These are phyloP conservation scores for Kodamaea hsintzibuensis DNA, from an alignment of 805 yeast genomes.

Conservation along the genomic window DNA sequence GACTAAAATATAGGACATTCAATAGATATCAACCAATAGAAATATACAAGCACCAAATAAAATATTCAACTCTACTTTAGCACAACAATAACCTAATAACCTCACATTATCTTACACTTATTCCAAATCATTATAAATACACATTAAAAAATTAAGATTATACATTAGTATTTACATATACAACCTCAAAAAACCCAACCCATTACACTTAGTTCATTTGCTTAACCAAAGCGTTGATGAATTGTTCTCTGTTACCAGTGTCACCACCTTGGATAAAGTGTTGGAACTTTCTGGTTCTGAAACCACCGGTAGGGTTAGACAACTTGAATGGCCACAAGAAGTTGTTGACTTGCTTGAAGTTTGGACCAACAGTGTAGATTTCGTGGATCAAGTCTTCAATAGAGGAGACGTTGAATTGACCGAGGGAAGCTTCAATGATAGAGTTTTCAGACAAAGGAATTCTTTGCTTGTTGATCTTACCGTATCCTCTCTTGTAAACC, in stretches of 20 bases:
- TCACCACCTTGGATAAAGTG: constrained; percentile 98
- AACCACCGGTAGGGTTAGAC: constrained; percentile 96
- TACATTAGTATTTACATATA: constrained; percentile 9
- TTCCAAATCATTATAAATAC: constrained; percentile 6
- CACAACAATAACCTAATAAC: too few relatives aligned
- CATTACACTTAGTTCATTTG: constrained; percentile 71
- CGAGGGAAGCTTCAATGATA: constrained; percentile 83
- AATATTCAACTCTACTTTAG: background rate
- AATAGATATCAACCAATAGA: too few relatives aligned
- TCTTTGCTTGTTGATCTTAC: constrained; percentile 96
- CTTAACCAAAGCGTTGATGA: constrained; percentile 91
- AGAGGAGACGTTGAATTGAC: constrained; percentile 90
- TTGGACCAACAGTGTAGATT: constrained; percentile 94
- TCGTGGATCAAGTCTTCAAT: constrained; percentile 95
- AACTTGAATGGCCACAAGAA: constrained; percentile 97
- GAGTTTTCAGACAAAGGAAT: constrained; percentile 84
- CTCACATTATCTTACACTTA: too few relatives aligned
- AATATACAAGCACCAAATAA: too few relatives aligned
- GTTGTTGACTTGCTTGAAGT: constrained; percentile 98
- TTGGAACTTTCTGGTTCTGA: constrained; percentile 97
- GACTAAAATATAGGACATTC: too few relatives aligned
- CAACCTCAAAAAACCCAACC: constrained; percentile 8
- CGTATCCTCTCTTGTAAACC: constrained; percentile 97
- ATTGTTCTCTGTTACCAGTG: constrained; percentile 97
- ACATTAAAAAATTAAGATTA: constrained; percentile 7